Percentiles rank a stretch among this genome's conserved stretches.
phyloP scores from a whole-genome alignment of 192 early-diverging fungal genomes.

The Cladochytrium replicatum region DNA sequence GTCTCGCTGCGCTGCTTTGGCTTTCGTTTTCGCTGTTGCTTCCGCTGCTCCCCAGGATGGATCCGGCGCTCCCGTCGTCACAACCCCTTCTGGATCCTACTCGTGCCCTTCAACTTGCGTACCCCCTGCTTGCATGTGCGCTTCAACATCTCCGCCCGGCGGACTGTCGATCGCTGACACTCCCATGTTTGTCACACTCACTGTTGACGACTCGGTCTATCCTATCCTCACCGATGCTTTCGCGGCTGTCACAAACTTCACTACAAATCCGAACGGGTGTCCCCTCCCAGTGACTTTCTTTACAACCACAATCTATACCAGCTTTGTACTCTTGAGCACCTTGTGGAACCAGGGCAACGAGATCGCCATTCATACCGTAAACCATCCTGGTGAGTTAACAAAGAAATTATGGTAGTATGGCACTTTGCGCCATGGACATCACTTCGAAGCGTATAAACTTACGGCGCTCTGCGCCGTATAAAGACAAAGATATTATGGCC shows the following conservation, averaged over 20 bases:
- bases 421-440: too few species aligned
- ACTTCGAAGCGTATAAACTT: too few species aligned
- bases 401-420: too few species aligned
- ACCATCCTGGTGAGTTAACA: constrained; percentile 26
- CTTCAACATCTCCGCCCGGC: constrained; percentile 8
- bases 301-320: constrained; percentile 49
- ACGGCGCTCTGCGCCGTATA: neutral
- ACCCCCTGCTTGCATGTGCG: constrained; percentile 13
- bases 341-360: constrained; percentile 54
- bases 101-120: constrained; percentile 10
- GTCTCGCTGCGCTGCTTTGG: too few species aligned
- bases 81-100: too few species aligned
- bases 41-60: too few species aligned
- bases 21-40: too few species aligned
- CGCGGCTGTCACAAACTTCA: neutral
- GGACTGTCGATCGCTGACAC: constrained; percentile 17
- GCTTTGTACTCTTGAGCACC: constrained; percentile 18
- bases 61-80: too few species aligned
- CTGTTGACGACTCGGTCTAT: constrained; percentile 5
- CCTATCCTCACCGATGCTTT: neutral
- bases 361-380: constrained; percentile 52
- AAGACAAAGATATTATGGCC: too few species aligned
- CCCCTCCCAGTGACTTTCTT: constrained; percentile 50
- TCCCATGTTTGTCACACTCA: constrained; percentile 22
- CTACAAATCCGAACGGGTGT: constrained; percentile 49